These are phyloP conservation scores for Chernovozyma aurita DNA, from an alignment of 1,139 yeast genomes.

Conservation along the genomic window DNA sequence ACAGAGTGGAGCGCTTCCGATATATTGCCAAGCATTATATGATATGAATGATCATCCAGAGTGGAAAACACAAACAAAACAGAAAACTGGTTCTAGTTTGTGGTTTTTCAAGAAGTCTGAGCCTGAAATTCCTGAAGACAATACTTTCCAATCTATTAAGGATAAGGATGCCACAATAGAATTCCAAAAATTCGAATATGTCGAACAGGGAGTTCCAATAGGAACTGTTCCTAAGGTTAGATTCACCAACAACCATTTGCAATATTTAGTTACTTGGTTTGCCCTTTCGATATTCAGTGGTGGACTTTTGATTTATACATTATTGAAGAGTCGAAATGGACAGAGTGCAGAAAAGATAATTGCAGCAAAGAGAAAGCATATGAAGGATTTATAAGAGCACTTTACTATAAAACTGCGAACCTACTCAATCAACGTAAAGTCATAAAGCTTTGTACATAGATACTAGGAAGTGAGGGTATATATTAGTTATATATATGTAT, in stretches of 20 bases:
- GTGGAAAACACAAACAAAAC: slow-evolving; percentile 22
- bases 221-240: slow-evolving; percentile 79
- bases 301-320: slow-evolving; percentile 46
- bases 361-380: slow-evolving; percentile 38
- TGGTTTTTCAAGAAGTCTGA: slow-evolving; percentile 1
- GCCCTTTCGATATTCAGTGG: slow-evolving; percentile 73
- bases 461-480: no score
- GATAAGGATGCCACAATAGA: slow-evolving; percentile 31
- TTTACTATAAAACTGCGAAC: not conserved
- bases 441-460: no score
- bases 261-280: slow-evolving; percentile 93
- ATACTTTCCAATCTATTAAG: slow-evolving; percentile 6
- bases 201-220: slow-evolving; percentile 82
- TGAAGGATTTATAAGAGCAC: slow-evolving; percentile 17
- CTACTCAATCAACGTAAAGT: no score
- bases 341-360: slow-evolving; percentile 38
- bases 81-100: slow-evolving; percentile 1
- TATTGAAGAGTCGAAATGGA: slow-evolving; percentile 27
- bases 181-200: slow-evolving; percentile 48
- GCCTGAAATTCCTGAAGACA: slow-evolving; percentile 8
- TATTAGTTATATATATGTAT: no score
- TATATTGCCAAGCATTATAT: slow-evolving; percentile 72
- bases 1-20: slow-evolving; percentile 62
- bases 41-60: slow-evolving; percentile 61
- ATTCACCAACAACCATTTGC: slow-evolving; percentile 84